phyloP scores from a whole-genome alignment of 306 rosid genomes.

The Inga leiocalycina region DNA sequence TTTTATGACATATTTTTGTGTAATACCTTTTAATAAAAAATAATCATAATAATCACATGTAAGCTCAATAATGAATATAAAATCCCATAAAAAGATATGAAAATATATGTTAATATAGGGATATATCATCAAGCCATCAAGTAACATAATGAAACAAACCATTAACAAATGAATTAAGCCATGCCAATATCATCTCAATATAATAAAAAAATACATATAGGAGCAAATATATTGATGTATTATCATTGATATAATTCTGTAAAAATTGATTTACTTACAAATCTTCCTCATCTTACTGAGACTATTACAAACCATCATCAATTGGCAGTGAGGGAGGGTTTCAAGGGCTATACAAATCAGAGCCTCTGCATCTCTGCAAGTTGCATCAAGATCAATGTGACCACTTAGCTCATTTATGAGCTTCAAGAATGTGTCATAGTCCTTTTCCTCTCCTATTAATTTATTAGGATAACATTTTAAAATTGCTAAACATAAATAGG shows the following conservation, averaged over 20 bases:
- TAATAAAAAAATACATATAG: too few species aligned
- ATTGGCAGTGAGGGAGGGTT: slow-evolving; percentile 91
- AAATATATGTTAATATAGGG: too few species aligned
- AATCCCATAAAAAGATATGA: too few species aligned
- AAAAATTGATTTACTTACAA: background rate
- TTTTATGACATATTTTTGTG: too few species aligned
- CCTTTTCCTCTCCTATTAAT: slow-evolving; percentile 91
- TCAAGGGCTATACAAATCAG: slow-evolving; percentile 93
- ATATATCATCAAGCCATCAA: background rate
- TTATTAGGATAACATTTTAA: slow-evolving; percentile 73
- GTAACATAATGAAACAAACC: background rate
- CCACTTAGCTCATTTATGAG: slow-evolving; percentile 91
- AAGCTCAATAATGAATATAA: too few species aligned
- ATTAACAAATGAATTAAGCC: background rate
- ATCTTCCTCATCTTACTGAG: slow-evolving; percentile 59
- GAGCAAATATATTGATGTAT: background rate
- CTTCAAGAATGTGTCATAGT: slow-evolving; percentile 90
- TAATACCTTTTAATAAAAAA: too few species aligned
- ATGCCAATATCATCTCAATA: background rate
- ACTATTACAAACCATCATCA: slow-evolving; percentile 61
- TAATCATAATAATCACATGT: too few species aligned
- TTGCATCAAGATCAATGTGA: slow-evolving; percentile 75
- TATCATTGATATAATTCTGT: background rate
- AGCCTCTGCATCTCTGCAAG: slow-evolving; percentile 93
- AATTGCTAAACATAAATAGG: too few species aligned